Evolutionary conservation across 495 filamentous ascomycete genomes (phyloP), one percentile per base, ranked within the genome.

Genomic region (Podospora pseudoanserina): DNA sequence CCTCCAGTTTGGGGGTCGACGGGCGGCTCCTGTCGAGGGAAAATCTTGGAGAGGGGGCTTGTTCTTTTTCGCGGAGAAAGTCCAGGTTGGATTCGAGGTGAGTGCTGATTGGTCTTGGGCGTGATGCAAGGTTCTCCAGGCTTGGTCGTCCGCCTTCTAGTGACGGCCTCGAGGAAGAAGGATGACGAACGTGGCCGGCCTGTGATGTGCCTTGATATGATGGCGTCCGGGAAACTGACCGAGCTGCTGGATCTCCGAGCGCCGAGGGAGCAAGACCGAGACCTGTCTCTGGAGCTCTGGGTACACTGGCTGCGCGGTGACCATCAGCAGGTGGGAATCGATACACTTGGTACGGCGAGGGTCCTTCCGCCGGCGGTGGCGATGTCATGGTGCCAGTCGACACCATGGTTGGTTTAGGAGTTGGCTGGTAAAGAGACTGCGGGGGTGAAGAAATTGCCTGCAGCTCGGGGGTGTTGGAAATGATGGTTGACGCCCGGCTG

Each of bases 371-470:
- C 26, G 88, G 85, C n/a, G 86, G 83, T 7, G 91, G 83, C 20
- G 87, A 90, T 27, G 94, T 97, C 91, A 96, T 96, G 2, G 92
- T 96, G 39, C 94, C 95, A 15, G 89, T 95, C 3, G 95, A 97
- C n/a, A 97, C 88, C 90, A 95, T 96, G 5, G 73, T 67, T 5
- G 90, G 88, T 64, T 83, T 84, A 44, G 89, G 86, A 26, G 82
- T 81, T 3, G 88, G 83, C 70, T 89, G 85, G 68, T 89, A 85
- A 23, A 64, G 3, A 30, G 85, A 76, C 44, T 84, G 83, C n/a
- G 79, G 73, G 13, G 79, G 69, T 63, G 83, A 80, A 27, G 83
- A 79, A 63, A 85, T 83, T 4, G 80, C 82, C 74, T 83, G 81
- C 5, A 85, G 78, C 70, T 83, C 83, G 26, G 85, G 85, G 55